Evolutionary conservation across 495 filamentous ascomycete genomes (phyloP).

Genomic region (Neurospora sp.): DNA sequence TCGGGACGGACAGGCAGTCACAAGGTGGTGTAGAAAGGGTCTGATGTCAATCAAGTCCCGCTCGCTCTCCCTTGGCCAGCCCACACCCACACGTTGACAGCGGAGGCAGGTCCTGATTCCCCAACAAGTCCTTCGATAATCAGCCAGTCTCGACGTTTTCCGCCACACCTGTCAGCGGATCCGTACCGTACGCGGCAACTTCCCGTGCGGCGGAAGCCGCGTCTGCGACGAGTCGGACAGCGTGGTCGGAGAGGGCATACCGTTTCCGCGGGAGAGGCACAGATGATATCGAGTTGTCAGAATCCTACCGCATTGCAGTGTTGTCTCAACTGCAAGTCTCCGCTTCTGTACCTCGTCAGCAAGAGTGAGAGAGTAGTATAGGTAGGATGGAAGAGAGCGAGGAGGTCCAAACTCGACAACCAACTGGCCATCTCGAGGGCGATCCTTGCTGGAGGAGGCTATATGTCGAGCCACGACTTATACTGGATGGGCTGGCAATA

Average conservation of each 20-base stretch:
- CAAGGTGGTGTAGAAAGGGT: slow-evolving; percentile 14
- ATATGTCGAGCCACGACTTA: background rate
- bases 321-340: background rate
- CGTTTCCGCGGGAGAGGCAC: background rate
- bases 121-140: background rate
- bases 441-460: background rate
- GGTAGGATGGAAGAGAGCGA: background rate
- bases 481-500: background rate
- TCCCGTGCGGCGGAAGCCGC: background rate
- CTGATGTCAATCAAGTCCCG: slow-evolving; percentile 26
- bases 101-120: slow-evolving; percentile 1
- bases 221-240: background rate
- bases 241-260: background rate
- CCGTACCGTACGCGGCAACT: background rate
- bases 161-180: background rate
- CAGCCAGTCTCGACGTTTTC: background rate
- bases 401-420: background rate
- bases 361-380: background rate
- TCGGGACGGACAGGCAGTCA: slow-evolving; percentile 18
- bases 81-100: slow-evolving; percentile 6
- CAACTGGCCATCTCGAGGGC: background rate
- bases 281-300: background rate
- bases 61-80: slow-evolving; percentile 6
- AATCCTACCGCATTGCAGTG: background rate
- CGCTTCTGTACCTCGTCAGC: background rate